Conservation (phyloP, 192 early-diverging fungal species). For the Linnemannia elongata region DNA sequence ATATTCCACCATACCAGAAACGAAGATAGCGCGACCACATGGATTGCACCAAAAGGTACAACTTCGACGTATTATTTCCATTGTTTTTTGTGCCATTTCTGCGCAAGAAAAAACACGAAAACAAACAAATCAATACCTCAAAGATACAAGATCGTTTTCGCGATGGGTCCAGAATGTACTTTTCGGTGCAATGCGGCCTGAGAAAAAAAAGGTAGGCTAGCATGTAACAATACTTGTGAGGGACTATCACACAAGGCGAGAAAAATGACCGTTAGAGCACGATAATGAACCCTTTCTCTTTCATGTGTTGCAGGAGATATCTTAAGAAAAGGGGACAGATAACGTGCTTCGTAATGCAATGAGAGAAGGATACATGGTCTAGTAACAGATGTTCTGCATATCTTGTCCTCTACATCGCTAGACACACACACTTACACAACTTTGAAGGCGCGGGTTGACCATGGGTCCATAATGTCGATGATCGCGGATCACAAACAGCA, state of each 20-base stretch:
- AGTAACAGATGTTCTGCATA: neutral
- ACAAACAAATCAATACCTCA: neutral
- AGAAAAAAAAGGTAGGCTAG: neutral
- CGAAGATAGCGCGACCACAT: neutral
- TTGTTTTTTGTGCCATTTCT: neutral
- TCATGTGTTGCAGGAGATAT: neutral
- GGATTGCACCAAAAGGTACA: conserved; percentile 1
- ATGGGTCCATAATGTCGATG: neutral
- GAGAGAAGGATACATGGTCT: neutral
- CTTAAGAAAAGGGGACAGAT: neutral
- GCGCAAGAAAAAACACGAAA: neutral
- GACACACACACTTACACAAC: neutral
- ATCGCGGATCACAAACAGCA: neutral
- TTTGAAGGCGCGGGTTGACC: neutral
- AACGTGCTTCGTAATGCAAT: neutral
- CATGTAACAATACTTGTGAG: neutral
- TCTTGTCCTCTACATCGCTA: neutral
- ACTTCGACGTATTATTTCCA: neutral
- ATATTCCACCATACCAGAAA: neutral
- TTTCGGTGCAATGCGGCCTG: neutral
- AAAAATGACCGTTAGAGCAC: neutral
- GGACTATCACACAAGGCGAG: neutral
- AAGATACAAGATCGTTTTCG: neutral
- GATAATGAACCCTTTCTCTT: neutral
- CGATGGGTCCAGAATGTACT: neutral